Base-by-base conservation (phyloP, 305 asterid species). In the Rubia peregrina region DNA sequence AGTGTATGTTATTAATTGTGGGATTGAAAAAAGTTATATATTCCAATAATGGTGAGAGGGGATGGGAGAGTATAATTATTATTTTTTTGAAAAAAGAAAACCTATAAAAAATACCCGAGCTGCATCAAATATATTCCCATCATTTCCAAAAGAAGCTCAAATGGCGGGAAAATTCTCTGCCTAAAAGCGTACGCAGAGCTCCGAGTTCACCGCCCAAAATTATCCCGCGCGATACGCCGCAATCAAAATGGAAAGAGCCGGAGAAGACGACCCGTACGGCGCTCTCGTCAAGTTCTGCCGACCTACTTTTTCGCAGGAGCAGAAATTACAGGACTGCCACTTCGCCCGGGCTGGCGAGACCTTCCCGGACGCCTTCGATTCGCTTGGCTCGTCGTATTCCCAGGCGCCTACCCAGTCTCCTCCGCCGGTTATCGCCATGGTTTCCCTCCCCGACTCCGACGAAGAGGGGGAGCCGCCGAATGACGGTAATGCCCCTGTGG, bases 281-380 rank as follows among this genome's bases (percentile, higher is more conserved):
- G 64, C 68, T 5, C 74, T 76, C 21, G 9, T 68, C 10, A 46
- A 75, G 43, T 13, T 68, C 69, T 77, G 83, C 80, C 6, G 41
- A 10, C 73, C 77, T 43, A 79, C 83, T 24, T 41, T 75, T 59
- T 77, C 88, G 56, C 85, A 79, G 79, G 81, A 76, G 75, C 72
- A 70, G 74, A 74, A 70, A 61, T 68, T 87, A 21, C 65, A 60
- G 19, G 62, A 10, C 61, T 77, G 80, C 75, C 79, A 83, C 8
- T 68, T 80, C 22, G 79, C 74, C 67, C 80, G 77, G 4, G 77
- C 75, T 26, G 81, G 69, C 62, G 85, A 80, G 61, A 61, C 19
- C 61, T 79, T 73, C 33, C 38, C 70, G 63, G 81, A 69, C n/a
- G 55, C 79, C 38, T 64, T 76, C 41, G 81, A 62, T 68, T 73